phyloP scores from a whole-genome alignment of 2,329 filamentous ascomycete species.

The Mycosphaerelloides madeirae region DNA sequence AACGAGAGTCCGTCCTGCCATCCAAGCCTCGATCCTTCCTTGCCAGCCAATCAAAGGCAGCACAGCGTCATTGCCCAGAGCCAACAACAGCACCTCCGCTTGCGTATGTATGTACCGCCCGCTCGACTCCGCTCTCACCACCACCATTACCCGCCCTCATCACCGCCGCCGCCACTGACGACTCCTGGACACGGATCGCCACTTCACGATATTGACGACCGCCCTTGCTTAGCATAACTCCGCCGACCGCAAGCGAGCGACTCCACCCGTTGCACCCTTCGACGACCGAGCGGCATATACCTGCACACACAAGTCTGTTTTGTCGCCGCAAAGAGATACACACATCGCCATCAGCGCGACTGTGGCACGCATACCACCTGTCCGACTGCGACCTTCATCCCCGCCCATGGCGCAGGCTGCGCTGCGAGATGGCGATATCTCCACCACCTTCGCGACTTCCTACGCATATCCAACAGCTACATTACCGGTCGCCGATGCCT shows the following conservation, averaged over 20 bases:
- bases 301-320: conserved; percentile 4
- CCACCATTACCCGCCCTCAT: background rate
- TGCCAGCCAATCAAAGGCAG: no score
- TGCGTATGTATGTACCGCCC: background rate
- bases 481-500: conserved; percentile 1
- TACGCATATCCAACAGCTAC: conserved; percentile 10
- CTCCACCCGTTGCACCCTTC: background rate
- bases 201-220: no score
- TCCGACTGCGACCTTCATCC: conserved; percentile 9
- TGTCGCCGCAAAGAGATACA: conserved; percentile 5
- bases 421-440: conserved; percentile 16
- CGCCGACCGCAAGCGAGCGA: background rate
- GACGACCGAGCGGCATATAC: background rate
- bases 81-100: no score
- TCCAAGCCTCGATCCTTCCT: no score
- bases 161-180: background rate
- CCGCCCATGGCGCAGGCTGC: conserved; percentile 25
- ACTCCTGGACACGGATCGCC: background rate
- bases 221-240: background rate
- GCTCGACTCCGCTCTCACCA: background rate
- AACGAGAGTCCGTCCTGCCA: no score
- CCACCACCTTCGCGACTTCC: conserved; percentile 17
- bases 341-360: conserved; percentile 19
- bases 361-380: conserved; percentile 2
- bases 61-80: no score